Base-by-base conservation (phyloP, 1,284 basidiomycete genomes). In the Ustilago lituana region DNA sequence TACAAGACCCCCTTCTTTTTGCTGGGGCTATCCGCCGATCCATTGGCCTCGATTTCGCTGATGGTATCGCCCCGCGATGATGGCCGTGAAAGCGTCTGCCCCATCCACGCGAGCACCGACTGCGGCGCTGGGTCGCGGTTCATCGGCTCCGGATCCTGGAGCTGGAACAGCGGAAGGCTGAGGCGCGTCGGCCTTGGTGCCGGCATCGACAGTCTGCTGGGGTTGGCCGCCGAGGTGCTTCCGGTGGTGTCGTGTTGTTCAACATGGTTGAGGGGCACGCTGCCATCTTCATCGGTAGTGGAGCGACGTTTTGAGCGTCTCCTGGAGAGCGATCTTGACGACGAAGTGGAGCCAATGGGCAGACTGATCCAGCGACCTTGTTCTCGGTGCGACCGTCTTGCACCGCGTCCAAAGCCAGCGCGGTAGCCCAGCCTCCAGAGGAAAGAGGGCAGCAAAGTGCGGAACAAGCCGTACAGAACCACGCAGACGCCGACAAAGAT, bases 401-500 rank as follows among this genome's bases (percentile, higher is more conserved):
- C 12, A 2, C 61, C 45, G 4, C 65, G 24, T 14, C 65, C 50
- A 17, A 66, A 56, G 4, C 58, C 49, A 22, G 49, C 39, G 10
- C 63, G 33, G 10, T 52, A 45, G n/a, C 47, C 60, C 7, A 65
- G 27, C 20, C 33, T 39, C 33, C 43, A 50, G 10, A 63, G 23
- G 20, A 75, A 33, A 4, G 47, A 36, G 9, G 74, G 72, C 36
- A 71, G 32, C n/a, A 72, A 8, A 11, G 50, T 68, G n/a, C 67
- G 41, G 29, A 67, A 62, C 15, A 65, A 15, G 6, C 74, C 71
- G 33, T 74, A 76, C 6, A 41, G 22, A 0, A 73, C 68, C 22
- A 76, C 56, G 38, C 54, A 60, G 17, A 65, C 58, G 7, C 74
- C 74, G 17, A 74, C 22, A 31, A 71, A 58, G 57, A 81, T 74